These are phyloP conservation scores for Cucurbitaria berberidis DNA, from an alignment of 2,329 filamentous ascomycete species.

Conservation along the genomic window DNA sequence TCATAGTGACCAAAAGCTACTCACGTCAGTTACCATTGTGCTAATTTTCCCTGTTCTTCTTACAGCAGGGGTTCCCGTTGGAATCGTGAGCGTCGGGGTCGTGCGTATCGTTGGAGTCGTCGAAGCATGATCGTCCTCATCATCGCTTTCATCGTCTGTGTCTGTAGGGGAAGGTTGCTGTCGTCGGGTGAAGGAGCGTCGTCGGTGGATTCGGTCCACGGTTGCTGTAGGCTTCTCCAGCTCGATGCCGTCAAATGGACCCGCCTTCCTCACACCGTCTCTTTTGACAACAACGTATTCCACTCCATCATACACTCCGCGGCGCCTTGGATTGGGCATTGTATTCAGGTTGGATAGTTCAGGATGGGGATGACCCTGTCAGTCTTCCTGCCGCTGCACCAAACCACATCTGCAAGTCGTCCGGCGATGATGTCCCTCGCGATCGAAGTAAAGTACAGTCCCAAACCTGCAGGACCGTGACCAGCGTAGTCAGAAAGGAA, in stretches of 20 bases:
- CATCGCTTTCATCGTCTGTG: conserved; percentile 17
- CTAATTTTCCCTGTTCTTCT: not conserved
- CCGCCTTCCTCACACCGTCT: conserved; percentile 19
- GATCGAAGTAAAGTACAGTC: conserved; percentile 31
- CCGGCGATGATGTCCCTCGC: conserved; percentile 22
- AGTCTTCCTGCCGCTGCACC: conserved; percentile 44
- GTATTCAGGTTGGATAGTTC: conserved; percentile 28
- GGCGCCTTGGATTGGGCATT: conserved; percentile 39
- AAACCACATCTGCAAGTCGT: conserved; percentile 43
- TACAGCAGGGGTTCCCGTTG: conserved; percentile 29
- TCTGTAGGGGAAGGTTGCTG: conserved; percentile 16
- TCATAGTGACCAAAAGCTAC: conserved; percentile 35
- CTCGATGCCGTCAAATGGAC: conserved; percentile 12
- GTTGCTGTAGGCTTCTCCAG: conserved; percentile 26
- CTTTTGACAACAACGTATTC: conserved; percentile 40
- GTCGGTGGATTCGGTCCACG: conserved; percentile 19
- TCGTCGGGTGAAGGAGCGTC: conserved; percentile 17
- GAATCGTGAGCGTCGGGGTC: conserved; percentile 2
- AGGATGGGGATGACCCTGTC: conserved; percentile 36
- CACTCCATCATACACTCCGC: conserved; percentile 26
- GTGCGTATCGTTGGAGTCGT: conserved; percentile 4
- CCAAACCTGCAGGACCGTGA: conserved; percentile 46
- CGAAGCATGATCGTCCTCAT: conserved; percentile 19
- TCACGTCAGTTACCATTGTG: conserved; percentile 19
- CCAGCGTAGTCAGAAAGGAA: conserved; percentile 32